Evolutionary conservation across 2,329 filamentous ascomycete species (phyloP).

Genomic region (Colletotrichum truncatum): DNA sequence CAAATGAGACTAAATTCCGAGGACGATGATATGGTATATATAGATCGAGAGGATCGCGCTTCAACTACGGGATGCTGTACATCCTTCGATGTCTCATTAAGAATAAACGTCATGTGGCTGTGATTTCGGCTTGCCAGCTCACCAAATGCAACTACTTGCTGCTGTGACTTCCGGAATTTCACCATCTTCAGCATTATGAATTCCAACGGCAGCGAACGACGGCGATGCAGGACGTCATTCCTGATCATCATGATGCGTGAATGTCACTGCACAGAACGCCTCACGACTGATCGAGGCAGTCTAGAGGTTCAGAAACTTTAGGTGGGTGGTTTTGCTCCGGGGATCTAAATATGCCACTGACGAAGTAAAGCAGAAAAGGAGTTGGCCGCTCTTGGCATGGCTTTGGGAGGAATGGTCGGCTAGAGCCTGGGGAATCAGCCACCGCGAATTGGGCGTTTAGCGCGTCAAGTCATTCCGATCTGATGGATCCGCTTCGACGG

Average conservation of each 20-base stretch:
- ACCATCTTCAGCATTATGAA: neutral
- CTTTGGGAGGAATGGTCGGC: neutral
- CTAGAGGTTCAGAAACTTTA: neutral
- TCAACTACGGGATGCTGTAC: too few relatives aligned
- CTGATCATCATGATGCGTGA: neutral
- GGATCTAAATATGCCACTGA: slow-evolving; percentile 20
- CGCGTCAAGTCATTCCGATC: neutral
- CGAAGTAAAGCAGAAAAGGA: neutral
- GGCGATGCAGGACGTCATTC: slow-evolving; percentile 18
- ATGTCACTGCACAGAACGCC: neutral
- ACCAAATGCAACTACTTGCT: neutral
- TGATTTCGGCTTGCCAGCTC: neutral
- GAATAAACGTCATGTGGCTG: neutral
- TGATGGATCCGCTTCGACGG: neutral
- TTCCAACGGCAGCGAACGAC: neutral
- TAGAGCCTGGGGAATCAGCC: neutral
- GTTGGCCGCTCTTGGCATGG: slow-evolving; percentile 18
- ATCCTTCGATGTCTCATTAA: neutral
- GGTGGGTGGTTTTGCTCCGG: neutral
- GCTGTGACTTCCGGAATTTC: too few relatives aligned
- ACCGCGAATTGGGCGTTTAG: neutral
- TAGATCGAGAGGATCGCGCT: neutral
- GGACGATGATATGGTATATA: too few relatives aligned
- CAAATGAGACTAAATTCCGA: too few relatives aligned
- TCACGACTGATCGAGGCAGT: neutral